Evolutionary conservation across 768 basidiomycete genomes (phyloP).

Genomic region (Pulveroboletus sp.): DNA sequence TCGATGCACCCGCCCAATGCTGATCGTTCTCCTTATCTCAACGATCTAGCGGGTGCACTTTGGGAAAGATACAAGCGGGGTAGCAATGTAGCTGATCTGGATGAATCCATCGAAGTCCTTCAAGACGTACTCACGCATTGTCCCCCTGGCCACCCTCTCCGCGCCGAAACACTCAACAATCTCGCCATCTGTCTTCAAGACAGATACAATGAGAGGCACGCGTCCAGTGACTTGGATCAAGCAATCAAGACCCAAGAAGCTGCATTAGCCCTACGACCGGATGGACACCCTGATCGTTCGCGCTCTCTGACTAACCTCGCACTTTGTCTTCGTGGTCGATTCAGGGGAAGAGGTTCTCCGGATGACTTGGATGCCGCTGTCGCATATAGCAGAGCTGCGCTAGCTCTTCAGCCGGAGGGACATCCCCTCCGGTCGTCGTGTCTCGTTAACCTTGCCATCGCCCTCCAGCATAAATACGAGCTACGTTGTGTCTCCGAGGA

Average conservation of each 20-base stretch:
- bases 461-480: neutral
- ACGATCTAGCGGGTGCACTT: slow-evolving; percentile 6
- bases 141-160: neutral
- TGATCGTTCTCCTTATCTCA: neutral
- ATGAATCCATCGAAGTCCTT: slow-evolving; percentile 4
- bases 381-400: neutral
- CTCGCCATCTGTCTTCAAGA: slow-evolving; percentile 5
- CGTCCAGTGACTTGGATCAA: neutral
- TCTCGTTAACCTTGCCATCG: neutral
- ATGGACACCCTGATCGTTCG: neutral
- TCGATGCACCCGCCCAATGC: neutral
- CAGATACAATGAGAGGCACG: neutral
- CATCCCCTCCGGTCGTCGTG: neutral
- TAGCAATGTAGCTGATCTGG: slow-evolving; percentile 1
- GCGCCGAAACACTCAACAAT: slow-evolving; percentile 11
- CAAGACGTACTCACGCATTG: neutral
- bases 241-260: slow-evolving; percentile 6
- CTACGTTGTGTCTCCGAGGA: neutral
- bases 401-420: neutral
- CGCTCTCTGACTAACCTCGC: slow-evolving; percentile 3
- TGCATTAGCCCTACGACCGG: slow-evolving; percentile 1
- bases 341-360: neutral
- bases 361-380: neutral
- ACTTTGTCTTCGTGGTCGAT: neutral
- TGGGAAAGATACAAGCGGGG: neutral